phyloP scores from a whole-genome alignment of 495 filamentous ascomycete species.

The Cudoniella acicularis region DNA sequence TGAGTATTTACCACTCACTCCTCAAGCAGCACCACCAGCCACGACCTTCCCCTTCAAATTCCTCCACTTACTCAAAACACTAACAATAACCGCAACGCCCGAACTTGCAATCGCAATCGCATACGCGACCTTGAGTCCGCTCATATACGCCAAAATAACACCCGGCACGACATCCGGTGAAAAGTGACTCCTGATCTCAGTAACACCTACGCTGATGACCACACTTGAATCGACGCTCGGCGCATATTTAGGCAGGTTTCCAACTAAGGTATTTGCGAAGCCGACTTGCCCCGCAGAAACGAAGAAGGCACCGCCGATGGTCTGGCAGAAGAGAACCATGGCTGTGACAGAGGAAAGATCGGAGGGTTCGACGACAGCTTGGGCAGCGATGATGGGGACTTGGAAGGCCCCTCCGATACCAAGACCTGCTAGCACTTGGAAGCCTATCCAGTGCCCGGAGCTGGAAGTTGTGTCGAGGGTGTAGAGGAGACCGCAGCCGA shows the following conservation, averaged over 20 bases:
- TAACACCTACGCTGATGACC: conserved; percentile 44
- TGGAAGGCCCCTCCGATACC: conserved; percentile 23
- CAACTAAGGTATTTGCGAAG: conserved; percentile 52
- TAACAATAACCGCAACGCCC: conserved; percentile 16
- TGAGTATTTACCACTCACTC: too few species aligned
- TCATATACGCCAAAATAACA: conserved; percentile 23
- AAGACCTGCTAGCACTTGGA: conserved; percentile 22
- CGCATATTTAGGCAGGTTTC: conserved; percentile 28
- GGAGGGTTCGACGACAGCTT: conserved; percentile 10
- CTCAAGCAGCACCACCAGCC: conserved; percentile 19
- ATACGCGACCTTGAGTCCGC: conserved; percentile 21
- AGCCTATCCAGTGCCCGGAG: conserved; percentile 25
- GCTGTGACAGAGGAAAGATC: conserved; percentile 25
- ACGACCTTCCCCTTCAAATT: conserved; percentile 27
- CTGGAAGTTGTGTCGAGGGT: conserved; percentile 15
- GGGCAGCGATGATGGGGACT: conserved; percentile 25
- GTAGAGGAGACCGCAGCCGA: conserved; percentile 47
- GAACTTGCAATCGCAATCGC: conserved; percentile 21
- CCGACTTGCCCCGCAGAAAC: conserved; percentile 59
- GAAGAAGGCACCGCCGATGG: conserved; percentile 62
- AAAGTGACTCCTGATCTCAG: conserved; percentile 30
- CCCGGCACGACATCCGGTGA: conserved; percentile 13
- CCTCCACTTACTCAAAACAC: conserved; percentile 10
- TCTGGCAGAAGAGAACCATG: conserved; percentile 27
- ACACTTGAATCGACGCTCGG: conserved; percentile 23